Conservation (phyloP, 257 asterid species). For the Penstemon newberryi region DNA sequence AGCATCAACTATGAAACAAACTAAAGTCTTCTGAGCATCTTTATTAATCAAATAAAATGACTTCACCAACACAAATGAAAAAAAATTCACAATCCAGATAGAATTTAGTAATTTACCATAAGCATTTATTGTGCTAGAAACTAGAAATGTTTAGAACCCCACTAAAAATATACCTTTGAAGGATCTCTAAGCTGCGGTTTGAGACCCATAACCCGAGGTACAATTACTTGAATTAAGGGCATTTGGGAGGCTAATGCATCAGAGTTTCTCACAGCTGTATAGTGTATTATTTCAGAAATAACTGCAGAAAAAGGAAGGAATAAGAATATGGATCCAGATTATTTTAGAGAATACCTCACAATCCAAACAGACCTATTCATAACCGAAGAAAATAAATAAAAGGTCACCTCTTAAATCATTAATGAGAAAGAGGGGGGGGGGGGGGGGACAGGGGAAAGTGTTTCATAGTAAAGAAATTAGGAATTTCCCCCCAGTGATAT, state of each 20-base stretch:
- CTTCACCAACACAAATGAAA: conserved; percentile 15
- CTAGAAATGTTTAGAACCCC: conserved; percentile 4
- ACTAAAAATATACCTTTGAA: conserved; percentile 64
- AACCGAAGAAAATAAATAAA: not conserved
- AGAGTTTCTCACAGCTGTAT: conserved; percentile 69
- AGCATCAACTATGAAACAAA: conserved; percentile 17
- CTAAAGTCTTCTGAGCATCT: conserved; percentile 6
- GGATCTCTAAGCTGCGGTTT: conserved; percentile 88
- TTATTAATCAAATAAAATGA: conserved; percentile 12
- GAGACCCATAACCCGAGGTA: conserved; percentile 84
- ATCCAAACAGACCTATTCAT: conserved; percentile 18
- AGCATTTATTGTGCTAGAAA: conserved; percentile 14
- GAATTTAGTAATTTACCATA: conserved; percentile 15
- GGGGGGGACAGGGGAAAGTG: not conserved
- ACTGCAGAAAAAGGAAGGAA: conserved; percentile 52
- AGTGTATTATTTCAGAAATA: conserved; percentile 89
- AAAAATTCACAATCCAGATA: conserved; percentile 20
- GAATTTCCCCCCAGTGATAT: not conserved
- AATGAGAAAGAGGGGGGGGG: not conserved
- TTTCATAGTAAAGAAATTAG: too few relatives aligned
- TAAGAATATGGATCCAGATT: conserved; percentile 32
- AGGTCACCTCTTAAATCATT: not conserved
- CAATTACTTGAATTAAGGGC: conserved; percentile 91
- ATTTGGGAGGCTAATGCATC: conserved; percentile 72
- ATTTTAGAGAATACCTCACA: conserved; percentile 18